phyloP scores from a whole-genome alignment of 2,329 filamentous ascomycete species.

The Phialophora macrospora region DNA sequence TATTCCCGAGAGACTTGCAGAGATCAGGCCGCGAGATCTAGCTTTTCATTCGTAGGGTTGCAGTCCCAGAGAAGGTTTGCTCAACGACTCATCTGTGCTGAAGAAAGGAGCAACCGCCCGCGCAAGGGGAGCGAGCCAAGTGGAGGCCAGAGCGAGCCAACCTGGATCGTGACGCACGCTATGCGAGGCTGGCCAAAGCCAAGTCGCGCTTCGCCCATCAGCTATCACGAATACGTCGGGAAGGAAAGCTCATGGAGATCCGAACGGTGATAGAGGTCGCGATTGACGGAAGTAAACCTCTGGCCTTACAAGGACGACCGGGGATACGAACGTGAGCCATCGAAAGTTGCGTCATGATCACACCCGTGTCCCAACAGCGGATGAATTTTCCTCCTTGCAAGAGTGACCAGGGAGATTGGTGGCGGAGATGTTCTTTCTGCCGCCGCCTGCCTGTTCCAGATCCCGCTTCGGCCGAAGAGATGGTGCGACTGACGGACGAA shows the following conservation, averaged over 20 bases:
- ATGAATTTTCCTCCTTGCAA: background rate
- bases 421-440: background rate
- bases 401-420: background rate
- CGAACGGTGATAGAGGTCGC: background rate
- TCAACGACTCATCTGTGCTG: background rate
- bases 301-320: background rate
- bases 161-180: conserved; percentile 2
- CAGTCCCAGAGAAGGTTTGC: background rate
- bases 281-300: background rate
- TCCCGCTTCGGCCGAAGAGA: background rate
- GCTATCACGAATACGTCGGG: conserved; percentile 1
- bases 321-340: background rate
- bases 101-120: background rate
- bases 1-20: background rate
- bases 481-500: background rate
- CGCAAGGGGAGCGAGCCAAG: conserved; percentile 4
- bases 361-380: background rate
- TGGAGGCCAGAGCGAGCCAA: background rate
- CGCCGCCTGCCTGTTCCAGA: background rate
- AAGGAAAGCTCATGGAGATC: background rate
- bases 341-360: background rate
- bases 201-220: background rate
- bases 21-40: conserved; percentile 6
- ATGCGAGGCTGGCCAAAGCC: background rate
- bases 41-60: conserved; percentile 1